Conservation (phyloP, 176 grass and related monocot species). For the Carex cristatella region DNA sequence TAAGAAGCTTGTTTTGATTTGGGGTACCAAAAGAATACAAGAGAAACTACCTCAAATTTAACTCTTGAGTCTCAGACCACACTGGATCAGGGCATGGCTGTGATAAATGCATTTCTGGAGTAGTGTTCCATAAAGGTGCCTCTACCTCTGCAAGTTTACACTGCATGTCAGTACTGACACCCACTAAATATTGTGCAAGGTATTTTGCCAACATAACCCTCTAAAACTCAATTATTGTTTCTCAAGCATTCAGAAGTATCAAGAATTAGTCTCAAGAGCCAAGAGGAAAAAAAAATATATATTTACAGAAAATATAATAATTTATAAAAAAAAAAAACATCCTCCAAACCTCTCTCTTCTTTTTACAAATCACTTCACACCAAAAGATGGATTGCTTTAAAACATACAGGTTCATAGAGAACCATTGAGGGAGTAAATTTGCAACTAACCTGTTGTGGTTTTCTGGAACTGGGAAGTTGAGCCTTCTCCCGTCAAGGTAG, state of each 20-base stretch:
- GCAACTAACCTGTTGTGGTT: slow-evolving; percentile 38
- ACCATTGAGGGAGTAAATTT: not conserved
- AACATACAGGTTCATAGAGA: not conserved
- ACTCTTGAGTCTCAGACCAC: slow-evolving; percentile 31
- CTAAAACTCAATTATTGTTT: not conserved
- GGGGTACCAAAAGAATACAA: not conserved
- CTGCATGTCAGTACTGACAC: not conserved
- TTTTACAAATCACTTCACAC: not conserved
- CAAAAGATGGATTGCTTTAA: not conserved
- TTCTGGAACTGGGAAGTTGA: slow-evolving; percentile 36
- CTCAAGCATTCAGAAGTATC: not conserved
- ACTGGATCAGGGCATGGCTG: slow-evolving; percentile 41
- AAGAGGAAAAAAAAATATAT: not conserved
- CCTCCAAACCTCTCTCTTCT: not conserved
- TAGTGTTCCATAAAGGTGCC: slow-evolving; percentile 15
- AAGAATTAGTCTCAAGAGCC: not conserved
- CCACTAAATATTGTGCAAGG: not conserved
- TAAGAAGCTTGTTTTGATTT: not conserved
- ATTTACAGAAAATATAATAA: not conserved
- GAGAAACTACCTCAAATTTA: slow-evolving; percentile 48
- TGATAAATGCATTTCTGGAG: slow-evolving; percentile 32
- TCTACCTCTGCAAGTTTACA: slow-evolving; percentile 31
- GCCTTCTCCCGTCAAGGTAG: slow-evolving; percentile 23
- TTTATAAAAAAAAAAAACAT: not conserved
- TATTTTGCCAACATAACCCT: not conserved